phyloP scores from a whole-genome alignment of 371 early-diverging fungal species.

The Mucor sp. region DNA sequence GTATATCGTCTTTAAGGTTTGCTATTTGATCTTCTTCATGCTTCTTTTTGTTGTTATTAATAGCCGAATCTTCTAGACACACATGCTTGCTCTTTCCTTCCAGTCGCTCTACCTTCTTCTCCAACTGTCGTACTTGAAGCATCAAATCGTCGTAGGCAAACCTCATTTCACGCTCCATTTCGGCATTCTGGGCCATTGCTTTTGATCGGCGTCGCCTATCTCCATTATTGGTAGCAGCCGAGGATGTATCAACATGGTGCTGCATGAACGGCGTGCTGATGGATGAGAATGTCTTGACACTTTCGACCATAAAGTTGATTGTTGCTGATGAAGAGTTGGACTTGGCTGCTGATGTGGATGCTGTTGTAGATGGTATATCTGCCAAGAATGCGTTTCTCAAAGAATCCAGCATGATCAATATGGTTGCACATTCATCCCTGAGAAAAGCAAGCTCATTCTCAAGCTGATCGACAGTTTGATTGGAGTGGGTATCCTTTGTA shows the following conservation, averaged over 20 bases:
- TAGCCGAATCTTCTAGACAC: not conserved
- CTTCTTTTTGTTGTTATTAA: not conserved
- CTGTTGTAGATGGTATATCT: not conserved
- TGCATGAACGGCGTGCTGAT: not conserved
- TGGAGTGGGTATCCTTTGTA: not conserved
- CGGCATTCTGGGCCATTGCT: conserved; percentile 14
- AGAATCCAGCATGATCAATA: conserved; percentile 26
- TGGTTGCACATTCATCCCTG: conserved; percentile 23
- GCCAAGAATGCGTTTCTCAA: conserved; percentile 27
- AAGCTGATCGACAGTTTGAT: conserved; percentile 13
- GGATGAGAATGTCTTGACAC: not conserved
- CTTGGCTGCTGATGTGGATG: not conserved
- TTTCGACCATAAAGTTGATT: conserved; percentile 1
- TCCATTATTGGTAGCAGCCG: not conserved
- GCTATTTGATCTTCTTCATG: not conserved
- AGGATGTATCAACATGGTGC: not conserved
- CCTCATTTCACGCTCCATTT: conserved; percentile 32
- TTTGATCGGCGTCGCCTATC: not conserved
- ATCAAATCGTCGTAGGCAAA: conserved; percentile 37
- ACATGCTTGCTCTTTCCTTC: conserved; percentile 22
- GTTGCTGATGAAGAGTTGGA: not conserved
- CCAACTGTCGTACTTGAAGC: conserved; percentile 34
- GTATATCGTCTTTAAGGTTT: not conserved
- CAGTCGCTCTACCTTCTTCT: conserved; percentile 32
- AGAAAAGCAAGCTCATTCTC: conserved; percentile 27